These are phyloP conservation scores for Pelargonium citronellum DNA, from an alignment of 441 rosid genomes.

Conservation along the genomic window DNA sequence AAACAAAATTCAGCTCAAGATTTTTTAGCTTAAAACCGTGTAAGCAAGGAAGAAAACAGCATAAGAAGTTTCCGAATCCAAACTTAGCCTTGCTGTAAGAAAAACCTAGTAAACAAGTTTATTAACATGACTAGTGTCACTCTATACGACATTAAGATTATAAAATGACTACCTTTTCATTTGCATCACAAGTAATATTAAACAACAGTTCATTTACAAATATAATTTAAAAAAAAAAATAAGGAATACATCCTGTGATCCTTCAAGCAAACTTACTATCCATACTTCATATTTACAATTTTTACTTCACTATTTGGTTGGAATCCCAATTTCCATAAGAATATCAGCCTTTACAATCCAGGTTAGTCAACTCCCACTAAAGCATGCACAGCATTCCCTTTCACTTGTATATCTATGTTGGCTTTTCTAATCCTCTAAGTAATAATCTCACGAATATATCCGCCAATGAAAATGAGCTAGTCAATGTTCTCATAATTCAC, in stretches of 20 bases:
- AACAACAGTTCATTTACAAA: no score
- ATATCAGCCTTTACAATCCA: background rate
- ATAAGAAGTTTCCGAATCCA: no score
- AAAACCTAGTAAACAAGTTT: no score
- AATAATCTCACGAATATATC: background rate
- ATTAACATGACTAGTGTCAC: no score
- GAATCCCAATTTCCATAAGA: background rate
- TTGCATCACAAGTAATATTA: no score
- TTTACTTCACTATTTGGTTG: background rate
- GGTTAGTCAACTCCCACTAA: background rate
- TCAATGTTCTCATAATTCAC: background rate
- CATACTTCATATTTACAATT: background rate
- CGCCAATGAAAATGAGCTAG: background rate
- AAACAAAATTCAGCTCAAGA: background rate
- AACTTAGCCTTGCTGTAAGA: no score
- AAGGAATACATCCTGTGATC: background rate
- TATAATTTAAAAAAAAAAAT: no score
- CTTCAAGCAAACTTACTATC: background rate
- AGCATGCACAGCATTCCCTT: background rate
- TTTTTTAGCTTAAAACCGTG: background rate
- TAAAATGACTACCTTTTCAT: no score
- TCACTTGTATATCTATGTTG: background rate
- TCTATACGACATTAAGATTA: no score
- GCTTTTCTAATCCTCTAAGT: no score
- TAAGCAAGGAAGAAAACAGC: no score